Evolutionary conservation across 495 filamentous ascomycete genomes (phyloP).

Genomic region (Penicillium crystallinum): DNA sequence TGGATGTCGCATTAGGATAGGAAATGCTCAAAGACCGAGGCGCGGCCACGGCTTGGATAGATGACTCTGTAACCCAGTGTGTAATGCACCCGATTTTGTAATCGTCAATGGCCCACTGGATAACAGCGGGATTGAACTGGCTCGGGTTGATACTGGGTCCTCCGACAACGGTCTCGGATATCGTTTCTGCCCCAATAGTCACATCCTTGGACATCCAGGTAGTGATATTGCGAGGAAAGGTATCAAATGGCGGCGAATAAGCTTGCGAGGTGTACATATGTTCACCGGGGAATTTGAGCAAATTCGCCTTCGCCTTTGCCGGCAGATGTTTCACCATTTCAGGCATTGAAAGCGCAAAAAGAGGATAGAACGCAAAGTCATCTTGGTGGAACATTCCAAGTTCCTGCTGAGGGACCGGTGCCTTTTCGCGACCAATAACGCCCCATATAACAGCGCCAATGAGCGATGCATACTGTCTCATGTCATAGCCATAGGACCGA

Average conservation of each 20-base stretch:
- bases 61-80: constrained; percentile 27
- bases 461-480: constrained; percentile 37
- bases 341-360: constrained; percentile 29
- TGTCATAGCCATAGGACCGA: constrained; percentile 39
- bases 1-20: constrained; percentile 28
- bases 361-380: constrained; percentile 35
- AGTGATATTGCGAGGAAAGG: constrained; percentile 35
- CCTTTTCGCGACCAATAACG: constrained; percentile 27
- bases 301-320: constrained; percentile 7
- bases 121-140: constrained; percentile 35
- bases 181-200: constrained; percentile 35
- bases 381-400: constrained; percentile 33
- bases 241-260: constrained; percentile 37
- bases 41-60: constrained; percentile 26
- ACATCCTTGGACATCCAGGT: constrained; percentile 35
- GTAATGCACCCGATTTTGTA: constrained; percentile 17
- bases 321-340: constrained; percentile 21
- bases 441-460: constrained; percentile 35
- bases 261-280: constrained; percentile 29
- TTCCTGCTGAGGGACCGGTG: constrained; percentile 18
- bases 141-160: constrained; percentile 28
- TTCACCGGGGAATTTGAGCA: constrained; percentile 32
- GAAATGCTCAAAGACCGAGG: constrained; percentile 30
- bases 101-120: constrained; percentile 34
- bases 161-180: constrained; percentile 33